Evolutionary conservation across 2,329 filamentous ascomycete species (phyloP), one percentile per base, ranked within the genome.

Genomic region (Verticillium nonalfalfae): DNA sequence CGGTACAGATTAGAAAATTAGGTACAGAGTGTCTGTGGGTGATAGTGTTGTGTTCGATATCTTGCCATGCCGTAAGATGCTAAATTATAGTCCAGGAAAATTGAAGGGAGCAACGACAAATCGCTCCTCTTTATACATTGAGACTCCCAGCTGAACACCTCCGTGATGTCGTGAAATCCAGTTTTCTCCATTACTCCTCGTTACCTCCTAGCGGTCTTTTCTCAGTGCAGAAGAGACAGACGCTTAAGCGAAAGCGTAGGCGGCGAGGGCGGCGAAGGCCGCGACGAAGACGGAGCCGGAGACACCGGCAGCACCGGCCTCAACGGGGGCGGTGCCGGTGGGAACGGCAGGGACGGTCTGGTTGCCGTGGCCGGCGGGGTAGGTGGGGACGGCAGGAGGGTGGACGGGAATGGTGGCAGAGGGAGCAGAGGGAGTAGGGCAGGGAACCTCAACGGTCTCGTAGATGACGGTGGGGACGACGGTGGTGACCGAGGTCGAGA

Each of bases 401-500:
- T 66, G 68, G n/a, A 59, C 62, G 61, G 67, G 61, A 64, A 66
- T 65, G 61, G 66, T 64, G 50, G 66, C 65, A 38, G 68, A 66
- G 57, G 70, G 66, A 60, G 64, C 60, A 55, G 64, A 65, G 57
- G 65, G 63, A 64, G 75, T 78, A 40, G 75, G 67, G 75, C 79
- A 81, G 60, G 79, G 74, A 56, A 78, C 68, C 45, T 69, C 59
- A 65, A 76, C 70, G 66, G 74, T 77, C 64, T 79, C 70, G 71
- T 79, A 81, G 78, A 82, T 79, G 67, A 83, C 79, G 55, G 78
- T 79, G 69, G 81, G 82, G 72, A 83, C 71, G 69, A 83, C 80
- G 64, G 81, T 84, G 74, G 81, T 83, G 76, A 81, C 77, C 66
- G 74, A 79, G 76, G 81, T 84, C 72, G 81, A 81, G 76, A 83